These are phyloP conservation scores for Ogataea parapolymorpha DNA, from an alignment of 805 yeast species.

Conservation along the genomic window DNA sequence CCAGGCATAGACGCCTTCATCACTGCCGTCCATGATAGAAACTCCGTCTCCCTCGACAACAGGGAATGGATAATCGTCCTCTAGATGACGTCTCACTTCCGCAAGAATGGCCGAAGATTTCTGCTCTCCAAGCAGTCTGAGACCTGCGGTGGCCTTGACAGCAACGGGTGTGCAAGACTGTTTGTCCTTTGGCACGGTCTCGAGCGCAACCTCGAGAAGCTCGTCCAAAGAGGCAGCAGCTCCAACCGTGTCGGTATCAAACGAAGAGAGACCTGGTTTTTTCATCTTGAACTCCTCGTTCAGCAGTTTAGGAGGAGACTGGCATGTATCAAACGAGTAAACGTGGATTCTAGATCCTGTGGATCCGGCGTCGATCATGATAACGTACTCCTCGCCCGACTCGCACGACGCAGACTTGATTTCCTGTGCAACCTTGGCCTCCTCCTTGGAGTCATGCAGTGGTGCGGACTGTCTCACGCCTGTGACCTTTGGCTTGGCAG, in stretches of 20 bases:
- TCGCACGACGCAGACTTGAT: conserved; percentile 31
- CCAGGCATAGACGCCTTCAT: conserved; percentile 99
- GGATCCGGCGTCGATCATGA: conserved; percentile 98
- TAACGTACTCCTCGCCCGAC: conserved; percentile 60
- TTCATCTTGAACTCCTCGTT: conserved; percentile 83
- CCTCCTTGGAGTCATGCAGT: conserved; percentile 13
- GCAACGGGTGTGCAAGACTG: conserved; percentile 89
- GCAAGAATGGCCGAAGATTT: conserved; percentile 68
- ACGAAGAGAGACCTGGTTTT: conserved; percentile 88
- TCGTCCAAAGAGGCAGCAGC: conserved; percentile 93
- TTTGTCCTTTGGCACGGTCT: conserved; percentile 67
- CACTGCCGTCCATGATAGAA: conserved; percentile 91
- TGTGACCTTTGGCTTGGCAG: conserved; percentile 5
- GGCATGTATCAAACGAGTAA: conserved; percentile 85
- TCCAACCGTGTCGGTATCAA: conserved; percentile 70
- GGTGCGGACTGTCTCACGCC: conserved; percentile 2
- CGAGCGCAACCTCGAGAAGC: conserved; percentile 70
- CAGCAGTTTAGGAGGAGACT: conserved; percentile 75
- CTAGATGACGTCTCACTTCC: conserved; percentile 75
- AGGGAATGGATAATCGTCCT: conserved; percentile 83
- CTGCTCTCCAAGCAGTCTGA: conserved; percentile 77
- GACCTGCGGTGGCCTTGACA: conserved; percentile 97
- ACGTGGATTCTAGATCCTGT: conserved; percentile 96
- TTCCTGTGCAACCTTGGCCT: conserved; percentile 13
- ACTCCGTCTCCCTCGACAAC: conserved; percentile 85